Evolutionary conservation across 257 asterid genomes (phyloP), one percentile per base, ranked within the genome.

Genomic region (Solanum bukasovii): DNA sequence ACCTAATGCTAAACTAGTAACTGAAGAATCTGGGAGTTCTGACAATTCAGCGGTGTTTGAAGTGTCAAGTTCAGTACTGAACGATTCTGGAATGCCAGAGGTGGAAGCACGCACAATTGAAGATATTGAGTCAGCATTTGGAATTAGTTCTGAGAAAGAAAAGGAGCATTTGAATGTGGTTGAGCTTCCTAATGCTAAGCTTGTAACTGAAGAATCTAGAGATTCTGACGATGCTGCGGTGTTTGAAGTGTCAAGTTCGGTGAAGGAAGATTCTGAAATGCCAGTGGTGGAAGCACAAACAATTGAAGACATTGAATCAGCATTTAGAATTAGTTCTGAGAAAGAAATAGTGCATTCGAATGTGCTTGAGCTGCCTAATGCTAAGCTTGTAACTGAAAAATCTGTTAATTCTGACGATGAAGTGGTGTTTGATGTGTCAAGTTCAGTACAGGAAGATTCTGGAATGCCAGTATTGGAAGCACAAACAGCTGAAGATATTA

Each of bases 261-360:
- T 18, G 34, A 37, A 29, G 85, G 44, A 71, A 46, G 85, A 29
- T 46, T 71, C 70, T 56, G 89, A 44, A 78, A 83, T 86, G 92
- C 87, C 88, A 74, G 92, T 89, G 27, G 4, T 86, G 38, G 92
- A 92, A 89, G 93, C 90, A 83, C 87, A 81, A 87, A 89, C 84
- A 34, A 12, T 68, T 25, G 90, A 90, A 84, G 93, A 88, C 84
- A 85, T 73, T 70, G 86, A 81, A 34, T 78, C 59, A 68, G 90
- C 88, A 82, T 87, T 90, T 71, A 87, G 88, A 87, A 84, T 72
- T 75, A 56, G 63, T 21, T 61, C 75, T 27, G 83, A 89, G 88
- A 85, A 90, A 75, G 84, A 77, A 59, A 85, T 56, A n/a, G 78
- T 61, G 13, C 68, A 61, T 61, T 89, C 85, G 21, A 31, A 82